Conservation (phyloP, 1,139 yeast genomes). For the Pneumocystis jirovecii region DNA sequence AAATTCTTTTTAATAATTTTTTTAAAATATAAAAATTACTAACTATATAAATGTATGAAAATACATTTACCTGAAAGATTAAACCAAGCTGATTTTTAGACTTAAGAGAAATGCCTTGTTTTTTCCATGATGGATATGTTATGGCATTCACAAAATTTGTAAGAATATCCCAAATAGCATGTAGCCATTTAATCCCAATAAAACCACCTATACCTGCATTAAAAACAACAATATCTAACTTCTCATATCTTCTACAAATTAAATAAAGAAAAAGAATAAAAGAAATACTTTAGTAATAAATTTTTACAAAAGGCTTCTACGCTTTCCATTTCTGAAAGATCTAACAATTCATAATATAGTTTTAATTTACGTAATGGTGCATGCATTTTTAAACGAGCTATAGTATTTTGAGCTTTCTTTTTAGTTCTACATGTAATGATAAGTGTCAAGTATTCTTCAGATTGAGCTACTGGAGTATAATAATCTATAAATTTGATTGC, state of each 20-base stretch:
- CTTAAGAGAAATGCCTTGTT: slow-evolving; percentile 59
- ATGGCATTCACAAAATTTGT: slow-evolving; percentile 60
- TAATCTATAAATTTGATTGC: background rate
- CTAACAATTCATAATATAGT: slow-evolving; percentile 74
- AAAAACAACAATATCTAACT: slow-evolving; percentile 46
- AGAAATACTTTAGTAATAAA: background rate
- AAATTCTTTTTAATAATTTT: background rate
- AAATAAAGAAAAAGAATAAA: background rate
- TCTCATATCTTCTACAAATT: background rate
- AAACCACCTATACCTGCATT: slow-evolving; percentile 87
- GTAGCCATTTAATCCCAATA: slow-evolving; percentile 71
- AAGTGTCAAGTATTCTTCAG: background rate
- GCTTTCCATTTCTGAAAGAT: slow-evolving; percentile 83
- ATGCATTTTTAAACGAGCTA: background rate
- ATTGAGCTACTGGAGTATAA: background rate
- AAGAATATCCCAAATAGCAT: slow-evolving; percentile 53
- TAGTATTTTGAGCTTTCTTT: background rate
- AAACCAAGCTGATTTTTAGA: slow-evolving; percentile 61
- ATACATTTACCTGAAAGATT: slow-evolving; percentile 87
- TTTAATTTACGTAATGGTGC: slow-evolving; percentile 32
- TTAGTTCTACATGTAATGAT: background rate
- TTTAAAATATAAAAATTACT: background rate
- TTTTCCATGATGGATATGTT: slow-evolving; percentile 67
- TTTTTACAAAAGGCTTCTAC: slow-evolving; percentile 31
- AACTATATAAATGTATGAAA: slow-evolving; percentile 73